phyloP scores from a whole-genome alignment of 805 yeast species.

The Saccharomycopsis microspora region DNA sequence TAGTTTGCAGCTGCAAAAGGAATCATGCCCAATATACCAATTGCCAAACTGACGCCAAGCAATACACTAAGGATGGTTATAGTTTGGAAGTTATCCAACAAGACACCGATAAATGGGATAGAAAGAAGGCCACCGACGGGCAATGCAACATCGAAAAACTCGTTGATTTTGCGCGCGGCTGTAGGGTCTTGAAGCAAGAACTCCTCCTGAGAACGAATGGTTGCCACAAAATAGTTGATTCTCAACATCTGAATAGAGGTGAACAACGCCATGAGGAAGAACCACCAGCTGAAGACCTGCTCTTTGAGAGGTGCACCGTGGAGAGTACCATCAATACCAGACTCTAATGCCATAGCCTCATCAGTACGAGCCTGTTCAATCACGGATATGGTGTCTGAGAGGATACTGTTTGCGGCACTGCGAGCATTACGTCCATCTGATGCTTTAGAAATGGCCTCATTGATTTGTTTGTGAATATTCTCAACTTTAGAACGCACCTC shows the following conservation, averaged over 20 bases:
- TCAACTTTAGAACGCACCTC: neutral
- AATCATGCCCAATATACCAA: slow-evolving; percentile 65
- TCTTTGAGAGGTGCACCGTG: slow-evolving; percentile 19
- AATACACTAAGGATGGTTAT: slow-evolving; percentile 43
- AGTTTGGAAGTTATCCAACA: slow-evolving; percentile 66
- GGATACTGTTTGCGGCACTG: slow-evolving; percentile 2
- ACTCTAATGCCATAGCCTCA: slow-evolving; percentile 7
- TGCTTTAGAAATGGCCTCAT: slow-evolving; percentile 4
- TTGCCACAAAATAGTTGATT: slow-evolving; percentile 87
- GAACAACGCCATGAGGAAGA: slow-evolving; percentile 61
- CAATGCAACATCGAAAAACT: slow-evolving; percentile 72
- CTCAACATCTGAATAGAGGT: slow-evolving; percentile 85
- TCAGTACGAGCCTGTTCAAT: slow-evolving; percentile 12
- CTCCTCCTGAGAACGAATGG: slow-evolving; percentile 72
- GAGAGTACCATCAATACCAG: slow-evolving; percentile 12
- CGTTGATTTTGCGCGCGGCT: slow-evolving; percentile 47
- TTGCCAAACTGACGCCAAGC: slow-evolving; percentile 39
- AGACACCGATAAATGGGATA: slow-evolving; percentile 75
- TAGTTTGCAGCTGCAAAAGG: slow-evolving; percentile 41
- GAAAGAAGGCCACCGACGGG: slow-evolving; percentile 84
- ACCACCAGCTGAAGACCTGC: slow-evolving; percentile 57
- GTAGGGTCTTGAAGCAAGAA: slow-evolving; percentile 46
- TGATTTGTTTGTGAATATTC: slow-evolving; percentile 6
- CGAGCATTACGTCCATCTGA: neutral
- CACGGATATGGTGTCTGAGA: slow-evolving; percentile 12